Base-by-base conservation (phyloP, 768 basidiomycete genomes). In the Russula ochroleuca region DNA sequence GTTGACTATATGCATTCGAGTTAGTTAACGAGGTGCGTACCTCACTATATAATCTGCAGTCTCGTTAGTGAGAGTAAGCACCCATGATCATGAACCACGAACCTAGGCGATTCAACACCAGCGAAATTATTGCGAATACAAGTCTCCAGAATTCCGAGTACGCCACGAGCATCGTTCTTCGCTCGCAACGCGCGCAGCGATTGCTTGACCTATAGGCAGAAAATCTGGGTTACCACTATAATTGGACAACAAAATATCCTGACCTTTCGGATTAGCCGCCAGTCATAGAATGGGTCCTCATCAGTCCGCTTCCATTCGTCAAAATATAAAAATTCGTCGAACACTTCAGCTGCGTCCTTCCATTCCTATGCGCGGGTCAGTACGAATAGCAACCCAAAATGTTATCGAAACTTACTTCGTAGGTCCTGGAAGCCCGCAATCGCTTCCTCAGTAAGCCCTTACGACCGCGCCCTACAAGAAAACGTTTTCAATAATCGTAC, bases 51-150 rank as follows among this genome's bases (percentile, higher is more conserved):
- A 98, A 75, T 71, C 93, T 90, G 64, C 57, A 14, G 33, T 56
- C n/a, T 17, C 37, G 53, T 58, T 11, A 63, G 19, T 50, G 71
- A 63, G 69, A 63, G 21, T 31, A 40, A 23, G n/a, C 19, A 50
- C 33, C 13, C 37, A n/a, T 52, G 2, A 1, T 10, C 13, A 25
- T 21, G 19, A 31, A 52, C 33, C 19, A 38, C 69, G 61, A 63
- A 86, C 88, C 88, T 85, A 11, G 87, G 75, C 40, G 90, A 91
- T 75, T 97, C 95, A 4, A 92, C 85, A 0, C 92, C 97, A 15
- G 91, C 97, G 76, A 98, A 99, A 73, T 97, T 98, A 25, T 85
- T 83, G 59, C 94, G 81, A 49, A 98, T 82, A 68, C 92, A 97
- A 0, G 92, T 92, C 70, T 96, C 93, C 40, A 99, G 76, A 0